A percentile compares a stretch with the other conserved stretches of the same genome.
Conservation (phyloP, 768 basidiomycete species). For the Podaxis sp. region DNA sequence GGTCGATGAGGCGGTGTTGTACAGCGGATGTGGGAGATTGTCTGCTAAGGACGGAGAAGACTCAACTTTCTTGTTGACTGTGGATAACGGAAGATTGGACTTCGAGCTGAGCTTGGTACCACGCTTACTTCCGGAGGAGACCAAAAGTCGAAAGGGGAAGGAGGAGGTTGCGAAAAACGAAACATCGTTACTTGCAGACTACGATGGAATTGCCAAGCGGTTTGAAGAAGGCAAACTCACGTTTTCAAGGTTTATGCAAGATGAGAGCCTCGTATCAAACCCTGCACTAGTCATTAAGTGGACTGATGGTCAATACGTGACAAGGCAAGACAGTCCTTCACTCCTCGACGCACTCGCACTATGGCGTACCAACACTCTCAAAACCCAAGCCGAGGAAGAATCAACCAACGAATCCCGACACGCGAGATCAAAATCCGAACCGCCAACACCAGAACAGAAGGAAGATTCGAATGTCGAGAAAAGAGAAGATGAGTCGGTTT, state of each 20-base stretch:
- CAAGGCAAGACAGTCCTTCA: conserved; percentile 70
- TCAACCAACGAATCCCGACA: conserved; percentile 19
- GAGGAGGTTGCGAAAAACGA: conserved; percentile 22
- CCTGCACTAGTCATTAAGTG: conserved; percentile 74
- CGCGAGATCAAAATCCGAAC: conserved; percentile 38
- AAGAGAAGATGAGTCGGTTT: conserved; percentile 14
- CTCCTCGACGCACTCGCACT: conserved; percentile 70
- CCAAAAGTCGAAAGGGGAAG: conserved; percentile 24
- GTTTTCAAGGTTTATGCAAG: conserved; percentile 63
- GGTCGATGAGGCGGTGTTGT: conserved; percentile 26
- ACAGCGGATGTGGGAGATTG: conserved; percentile 2
- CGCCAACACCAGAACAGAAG: conserved; percentile 24
- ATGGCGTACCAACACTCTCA: conserved; percentile 57
- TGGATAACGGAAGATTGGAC: conserved; percentile 55
- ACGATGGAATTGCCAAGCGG: conserved; percentile 49
- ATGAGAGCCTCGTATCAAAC: conserved; percentile 58
- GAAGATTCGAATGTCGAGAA: conserved; percentile 13
- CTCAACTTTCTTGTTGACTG: conserved; percentile 59
- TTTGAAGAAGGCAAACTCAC: conserved; percentile 66
- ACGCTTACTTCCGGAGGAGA: conserved; percentile 1
- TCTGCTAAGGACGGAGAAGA: conserved; percentile 44
- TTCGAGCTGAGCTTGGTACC: conserved; percentile 75
- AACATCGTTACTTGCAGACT: conserved; percentile 32
- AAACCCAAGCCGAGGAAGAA: conserved; percentile 20
- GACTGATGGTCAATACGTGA: conserved; percentile 64